Base-by-base conservation (phyloP, 495 filamentous ascomycete genomes). In the Penicillium salamii region DNA sequence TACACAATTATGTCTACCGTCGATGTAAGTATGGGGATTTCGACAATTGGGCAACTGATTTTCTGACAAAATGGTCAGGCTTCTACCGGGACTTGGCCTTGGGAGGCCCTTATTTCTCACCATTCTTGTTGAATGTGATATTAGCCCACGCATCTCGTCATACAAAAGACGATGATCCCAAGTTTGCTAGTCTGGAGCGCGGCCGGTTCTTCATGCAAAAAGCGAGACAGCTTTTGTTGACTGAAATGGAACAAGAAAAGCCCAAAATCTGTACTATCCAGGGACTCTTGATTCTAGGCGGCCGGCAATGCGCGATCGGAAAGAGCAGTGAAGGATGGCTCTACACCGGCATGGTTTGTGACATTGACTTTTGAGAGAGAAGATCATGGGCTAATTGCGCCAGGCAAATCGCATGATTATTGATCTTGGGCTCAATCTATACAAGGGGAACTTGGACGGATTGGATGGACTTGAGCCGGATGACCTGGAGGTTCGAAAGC, bases 311-410 rank as follows among this genome's bases (percentile, higher is more conserved):
- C 26, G 50, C 50, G 3, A 41, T 48, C 13, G 50, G 50, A 8
- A 53, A 53, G 33, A 53, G 42, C 32, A 53, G 50, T 26, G 50
- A 53, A 23, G 50, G 50, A 8, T 53, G 50, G 50, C 43, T 53
- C n/a, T 53, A 53, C 21, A 53, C 50, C 24, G 50, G 50, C 18
- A 53, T 53, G 50, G 50, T 53, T 29, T 34, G 13, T 15, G 23
- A 26, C 8, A 4, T 26, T 8, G 23, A 8, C 23, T 4, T 8
- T 8, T 26, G 23, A 4, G 8, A 26, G 3, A 8, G 8, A 26
- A 8, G 23, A 26, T n/a, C n/a, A n/a, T n/a, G 8, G 8, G 23
- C 23, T 26, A 26, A 26, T 8, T 26, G 4, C 8, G 4, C 4
- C 23, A 26, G 23, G 23, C 23, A 26, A 26, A 26, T 8, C 3